These are phyloP conservation scores for Parathielavia hyrcaniae DNA, from an alignment of 495 filamentous ascomycete species.

Conservation along the genomic window DNA sequence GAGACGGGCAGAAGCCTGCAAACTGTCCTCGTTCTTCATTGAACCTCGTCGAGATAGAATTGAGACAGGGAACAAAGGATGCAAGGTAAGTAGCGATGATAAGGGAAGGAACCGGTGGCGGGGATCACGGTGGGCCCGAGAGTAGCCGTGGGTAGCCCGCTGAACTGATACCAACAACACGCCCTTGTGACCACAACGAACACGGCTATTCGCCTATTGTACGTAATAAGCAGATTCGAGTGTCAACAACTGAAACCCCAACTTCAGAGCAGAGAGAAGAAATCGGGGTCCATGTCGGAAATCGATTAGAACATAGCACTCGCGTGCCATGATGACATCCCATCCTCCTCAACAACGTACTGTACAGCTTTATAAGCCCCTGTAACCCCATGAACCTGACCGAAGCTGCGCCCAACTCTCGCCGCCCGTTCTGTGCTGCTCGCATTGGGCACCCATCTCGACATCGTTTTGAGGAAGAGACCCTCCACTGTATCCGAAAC, in stretches of 20 bases:
- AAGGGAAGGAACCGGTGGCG: conserved; percentile 8
- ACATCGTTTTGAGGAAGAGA: neutral
- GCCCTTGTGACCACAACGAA: conserved; percentile 16
- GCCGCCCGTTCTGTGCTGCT: no score
- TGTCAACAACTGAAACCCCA: neutral
- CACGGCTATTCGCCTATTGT: neutral
- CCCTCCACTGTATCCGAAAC: no score
- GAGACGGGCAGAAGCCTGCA: neutral
- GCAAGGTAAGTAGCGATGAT: neutral
- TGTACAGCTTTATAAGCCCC: no score
- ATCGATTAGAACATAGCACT: neutral
- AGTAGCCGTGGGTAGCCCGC: conserved; percentile 16
- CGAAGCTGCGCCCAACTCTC: neutral
- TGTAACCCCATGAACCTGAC: no score
- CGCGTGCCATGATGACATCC: no score
- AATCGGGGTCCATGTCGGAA: neutral
- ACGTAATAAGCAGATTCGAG: conserved; percentile 6
- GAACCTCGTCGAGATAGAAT: neutral
- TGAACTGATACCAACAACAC: neutral
- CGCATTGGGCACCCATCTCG: neutral
- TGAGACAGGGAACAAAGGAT: neutral
- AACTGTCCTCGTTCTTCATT: neutral
- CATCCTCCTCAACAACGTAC: no score
- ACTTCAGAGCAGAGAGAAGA: neutral
- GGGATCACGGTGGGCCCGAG: conserved; percentile 10